Base-by-base conservation (phyloP, 78 protist species). In the Monosiga brevicollis region DNA sequence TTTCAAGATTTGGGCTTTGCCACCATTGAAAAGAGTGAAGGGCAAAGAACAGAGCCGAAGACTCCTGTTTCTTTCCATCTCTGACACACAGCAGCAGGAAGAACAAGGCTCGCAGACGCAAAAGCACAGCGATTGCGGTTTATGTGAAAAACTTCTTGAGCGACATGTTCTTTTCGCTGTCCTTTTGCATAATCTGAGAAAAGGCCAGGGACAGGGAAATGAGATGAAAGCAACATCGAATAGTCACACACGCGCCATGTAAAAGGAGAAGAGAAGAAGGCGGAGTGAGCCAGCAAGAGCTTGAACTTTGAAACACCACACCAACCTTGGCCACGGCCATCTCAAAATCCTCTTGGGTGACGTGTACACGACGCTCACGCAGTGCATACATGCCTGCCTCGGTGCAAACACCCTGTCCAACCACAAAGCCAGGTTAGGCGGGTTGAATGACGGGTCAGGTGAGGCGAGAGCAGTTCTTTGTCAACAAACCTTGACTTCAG, bases 301-400 rank as follows among this genome's bases (percentile, higher is more conserved):
- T n/a, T n/a, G n/a, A n/a, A n/a, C n/a, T n/a, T n/a, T n/a, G n/a
- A n/a, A n/a, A n/a, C n/a, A n/a, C n/a, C n/a, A n/a, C n/a, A n/a
- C n/a, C n/a, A n/a, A 95, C 96, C 94, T 98, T 98, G 39, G 97
- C 86, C 9, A 95, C 99, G 25, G 99, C 99, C 95, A 97, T 88
- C 85, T 97, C 99, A 73, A 98, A 98, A 87, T 98, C 99, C 83
- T 97, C 99, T 86, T 98, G 98, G 41, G 97, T 95, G 36, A 98
- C 98, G 87, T 98, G 99, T 79, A 96, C 92, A 39, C 99, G 89
- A 9, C 99, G 88, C 89, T 98, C 99, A 40, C 99, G 92, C 71
- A 98, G 91, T 32, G 99, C 99, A 49, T 91, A 97, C 99, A 98
- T 97, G 62, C 99, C 99, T 20, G 98, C 97, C 88, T 98, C 99